These are phyloP conservation scores for Fraxinus xanthoxyloides DNA, from an alignment of 305 asterid genomes.

Conservation along the genomic window DNA sequence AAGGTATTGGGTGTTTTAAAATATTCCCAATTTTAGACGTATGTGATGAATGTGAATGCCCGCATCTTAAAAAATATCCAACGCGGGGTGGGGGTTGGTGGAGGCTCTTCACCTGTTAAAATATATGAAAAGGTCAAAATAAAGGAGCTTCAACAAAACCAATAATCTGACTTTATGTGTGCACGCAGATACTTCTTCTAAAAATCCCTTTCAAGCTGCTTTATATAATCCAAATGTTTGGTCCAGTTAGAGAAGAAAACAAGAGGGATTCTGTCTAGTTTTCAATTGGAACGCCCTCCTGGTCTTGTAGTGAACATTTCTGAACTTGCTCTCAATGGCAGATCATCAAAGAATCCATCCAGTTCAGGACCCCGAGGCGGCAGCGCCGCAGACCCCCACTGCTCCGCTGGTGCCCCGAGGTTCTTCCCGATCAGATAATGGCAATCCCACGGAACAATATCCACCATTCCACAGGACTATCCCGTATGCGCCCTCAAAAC, in stretches of 20 bases:
- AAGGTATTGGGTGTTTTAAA: too few species aligned
- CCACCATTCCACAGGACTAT: constrained; percentile 36
- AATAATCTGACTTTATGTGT: constrained; percentile 21
- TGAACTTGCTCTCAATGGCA: constrained; percentile 42
- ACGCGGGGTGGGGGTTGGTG: neutral
- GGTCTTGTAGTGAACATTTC: neutral
- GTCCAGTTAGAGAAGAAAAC: neutral
- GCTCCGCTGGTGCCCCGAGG: constrained; percentile 63
- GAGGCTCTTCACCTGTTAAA: neutral
- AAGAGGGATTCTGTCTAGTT: neutral
- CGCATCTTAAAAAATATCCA: neutral
- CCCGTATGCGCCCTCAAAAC: constrained; percentile 42
- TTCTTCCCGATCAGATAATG: constrained; percentile 62
- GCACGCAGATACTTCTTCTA: constrained; percentile 14
- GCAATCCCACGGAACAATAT: constrained; percentile 55
- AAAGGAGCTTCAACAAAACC: constrained; percentile 30
- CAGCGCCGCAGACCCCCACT: constrained; percentile 34
- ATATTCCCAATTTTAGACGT: neutral
- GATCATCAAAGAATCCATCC: constrained; percentile 83
- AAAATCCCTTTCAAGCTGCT: neutral
- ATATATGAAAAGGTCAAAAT: constrained; percentile 31
- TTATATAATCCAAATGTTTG: constrained; percentile 23
- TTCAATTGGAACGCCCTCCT: neutral
- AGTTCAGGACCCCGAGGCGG: constrained; percentile 43
- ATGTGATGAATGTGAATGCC: neutral